Conservation (phyloP, 2,329 filamentous ascomycete genomes). For the Epicoccum nigrum region DNA sequence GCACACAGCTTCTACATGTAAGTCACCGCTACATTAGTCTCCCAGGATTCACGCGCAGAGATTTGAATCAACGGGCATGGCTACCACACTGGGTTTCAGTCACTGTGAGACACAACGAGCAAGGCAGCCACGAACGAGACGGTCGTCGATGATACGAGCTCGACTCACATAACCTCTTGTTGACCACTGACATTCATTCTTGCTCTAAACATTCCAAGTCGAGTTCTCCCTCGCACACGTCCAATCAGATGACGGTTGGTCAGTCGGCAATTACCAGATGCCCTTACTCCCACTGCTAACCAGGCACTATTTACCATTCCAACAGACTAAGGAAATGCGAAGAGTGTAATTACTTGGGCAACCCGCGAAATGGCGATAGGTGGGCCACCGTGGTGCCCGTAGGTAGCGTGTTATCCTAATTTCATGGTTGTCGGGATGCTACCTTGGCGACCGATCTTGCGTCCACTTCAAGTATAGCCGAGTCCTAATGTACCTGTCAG, state of each 20-base stretch:
- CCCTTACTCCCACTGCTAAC: conserved; percentile 49
- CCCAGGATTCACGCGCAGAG: conserved; percentile 36
- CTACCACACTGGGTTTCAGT: conserved; percentile 42
- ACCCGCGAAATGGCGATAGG: conserved; percentile 39
- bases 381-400: conserved; percentile 26
- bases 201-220: conserved; percentile 44
- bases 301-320: conserved; percentile 44
- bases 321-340: conserved; percentile 31
- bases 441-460: conserved; percentile 36
- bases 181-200: conserved; percentile 47
- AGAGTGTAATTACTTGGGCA: conserved; percentile 39
- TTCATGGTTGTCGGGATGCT: conserved; percentile 37
- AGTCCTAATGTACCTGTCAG: conserved; percentile 37
- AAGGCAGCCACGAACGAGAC: conserved; percentile 41
- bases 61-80: conserved; percentile 44
- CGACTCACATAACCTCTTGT: conserved; percentile 41
- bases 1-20: conserved; percentile 41
- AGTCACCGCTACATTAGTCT: conserved; percentile 33
- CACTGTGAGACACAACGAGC: conserved; percentile 32
- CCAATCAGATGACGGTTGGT: conserved; percentile 45
- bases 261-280: conserved; percentile 38
- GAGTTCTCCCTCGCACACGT: conserved; percentile 45
- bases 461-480: conserved; percentile 36
- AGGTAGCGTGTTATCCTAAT: conserved; percentile 45
- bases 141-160: conserved; percentile 40